Base-by-base conservation (phyloP, 2,329 filamentous ascomycete species). In the Xylaria sp. region DNA sequence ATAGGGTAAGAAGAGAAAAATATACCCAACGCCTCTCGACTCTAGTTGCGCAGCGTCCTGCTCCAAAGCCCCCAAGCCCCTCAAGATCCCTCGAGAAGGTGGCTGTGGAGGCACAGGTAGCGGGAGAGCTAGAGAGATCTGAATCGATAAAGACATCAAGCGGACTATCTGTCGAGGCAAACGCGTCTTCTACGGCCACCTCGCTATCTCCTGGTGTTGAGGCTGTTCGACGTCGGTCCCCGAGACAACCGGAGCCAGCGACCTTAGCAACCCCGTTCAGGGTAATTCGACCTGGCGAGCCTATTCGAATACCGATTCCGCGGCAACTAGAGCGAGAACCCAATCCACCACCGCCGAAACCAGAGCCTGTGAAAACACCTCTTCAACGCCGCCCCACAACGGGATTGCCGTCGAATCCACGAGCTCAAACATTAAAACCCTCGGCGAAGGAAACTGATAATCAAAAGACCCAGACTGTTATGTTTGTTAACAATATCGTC, bases 401-500 rank as follows among this genome's bases (percentile, higher is more conserved):
- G 1, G 86, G 85, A 2, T 78, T 88, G 15, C 86, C 86, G 0
- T 80, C 80, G 1, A 86, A 87, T 57, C 85, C 86, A 3, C 80
- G 81, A 41, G 79, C 83, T 5, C 78, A 79, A 63, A 78, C 79
- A 12, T 72, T 81, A 51, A 80, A 76, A 57, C 62, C 72, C 18
- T 64, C 78, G 2, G 69, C 73, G 15, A 73, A 77, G 34, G 81
- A 81, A 13, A 71, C 73, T 8, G 66, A 66, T 59, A 72, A 62
- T 18, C 74, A 73, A 63, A 81, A 78, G 62, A 78, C 84, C 28
- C 82, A 85, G 67, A 88, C 84, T 3, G 82, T 88, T 55, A 84
- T 89, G 83, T 84, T 88, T 63, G 77, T 89, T 59, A 89, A 88
- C 67, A 82, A 85, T 59, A 87, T 88, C 64, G 81, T 86, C 44